Conservation (phyloP, 345 rosid genomes). For the Salix arbutifolia region DNA sequence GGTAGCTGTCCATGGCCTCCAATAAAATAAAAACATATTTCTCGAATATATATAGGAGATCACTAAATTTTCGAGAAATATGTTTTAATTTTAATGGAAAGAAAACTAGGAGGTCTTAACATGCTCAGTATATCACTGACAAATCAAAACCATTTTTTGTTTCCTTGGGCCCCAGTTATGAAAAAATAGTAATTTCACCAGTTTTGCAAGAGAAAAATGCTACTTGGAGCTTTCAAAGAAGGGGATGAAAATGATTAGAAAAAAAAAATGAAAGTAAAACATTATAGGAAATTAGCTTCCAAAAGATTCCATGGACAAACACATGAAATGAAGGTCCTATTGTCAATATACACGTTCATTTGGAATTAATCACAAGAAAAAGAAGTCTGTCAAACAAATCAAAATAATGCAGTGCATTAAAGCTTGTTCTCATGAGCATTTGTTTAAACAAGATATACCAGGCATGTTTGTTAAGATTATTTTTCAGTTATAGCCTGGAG, state of each 20-base stretch:
- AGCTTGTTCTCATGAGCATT: not conserved
- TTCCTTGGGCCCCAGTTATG: not conserved
- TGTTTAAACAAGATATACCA: not conserved
- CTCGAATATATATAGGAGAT: no score
- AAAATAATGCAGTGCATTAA: not conserved
- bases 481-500: not conserved
- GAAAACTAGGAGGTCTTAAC: not conserved
- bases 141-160: not conserved
- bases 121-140: not conserved
- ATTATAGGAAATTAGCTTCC: not conserved
- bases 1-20: not conserved
- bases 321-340: not conserved
- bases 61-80: not conserved
- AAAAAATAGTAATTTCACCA: not conserved
- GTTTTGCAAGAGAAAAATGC: not conserved
- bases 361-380: not conserved
- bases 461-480: not conserved
- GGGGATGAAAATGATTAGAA: not conserved
- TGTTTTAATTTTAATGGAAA: not conserved
- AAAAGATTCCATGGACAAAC: not conserved
- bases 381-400: not conserved
- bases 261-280: not conserved
- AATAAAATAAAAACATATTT: not conserved
- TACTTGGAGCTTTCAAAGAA: not conserved
- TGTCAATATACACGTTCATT: not conserved